Base-by-base conservation (phyloP, 2,329 filamentous ascomycete species). In the Monosporascus sp. region DNA sequence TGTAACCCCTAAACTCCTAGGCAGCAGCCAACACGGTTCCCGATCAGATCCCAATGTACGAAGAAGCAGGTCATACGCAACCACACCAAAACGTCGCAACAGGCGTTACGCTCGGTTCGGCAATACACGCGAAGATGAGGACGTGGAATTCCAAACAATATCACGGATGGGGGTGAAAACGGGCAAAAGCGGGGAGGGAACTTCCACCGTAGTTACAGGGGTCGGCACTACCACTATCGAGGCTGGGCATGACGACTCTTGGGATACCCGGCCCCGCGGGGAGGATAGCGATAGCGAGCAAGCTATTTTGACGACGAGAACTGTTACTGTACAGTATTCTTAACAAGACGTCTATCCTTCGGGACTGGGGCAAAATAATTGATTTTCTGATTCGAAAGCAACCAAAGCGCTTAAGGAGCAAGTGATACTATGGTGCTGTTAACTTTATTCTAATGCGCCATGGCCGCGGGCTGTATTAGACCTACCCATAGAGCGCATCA, bases 1-100 rank as follows among this genome's bases (percentile, higher is more conserved):
- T 51, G 53, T 62, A 5, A 59, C 61, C 9, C 64, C 63, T 2
- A n/a, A n/a, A 7, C 3, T 58, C 24, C 19, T 58, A 5, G 38
- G 50, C 22, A 38, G 48, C 3, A 5, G 24, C 17, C 36, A n/a
- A 19, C 2, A 27, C 19, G 14, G 5, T 19, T 11, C 9, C 11
- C 38, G 5, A 22, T 19, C 49, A n/a, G 6, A 44, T 22, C 31
- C 22, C 20, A 20, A 45, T 11, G 8, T 36, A 37, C 37, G 34
- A 9, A 19, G 31, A 11, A 44, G 7, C 14, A 26, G 19, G 31
- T 9, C 20, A 11, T 37, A 27, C 19, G 17, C 9, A 9, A 16
- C 16, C 20, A 27, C 52, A 3, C 3, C 22, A 26, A 40, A 20
- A 3, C 24, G 7, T 19, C 22, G 34, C 5, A 47, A 40, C 17